Conservation (phyloP, 805 yeast species). For the Metschnikowia reukaufii region DNA sequence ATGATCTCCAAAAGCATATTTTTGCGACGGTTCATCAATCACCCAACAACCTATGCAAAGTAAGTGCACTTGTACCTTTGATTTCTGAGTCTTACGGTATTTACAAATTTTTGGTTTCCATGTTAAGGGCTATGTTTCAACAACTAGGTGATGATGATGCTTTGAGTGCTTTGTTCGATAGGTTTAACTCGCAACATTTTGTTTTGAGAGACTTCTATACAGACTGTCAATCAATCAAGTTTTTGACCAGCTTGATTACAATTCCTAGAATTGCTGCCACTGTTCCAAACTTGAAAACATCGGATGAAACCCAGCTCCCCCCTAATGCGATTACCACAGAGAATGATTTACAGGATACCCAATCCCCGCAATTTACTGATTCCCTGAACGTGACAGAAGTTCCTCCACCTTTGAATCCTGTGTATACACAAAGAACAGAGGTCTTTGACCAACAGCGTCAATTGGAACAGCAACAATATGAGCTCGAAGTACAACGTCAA, state of each 20-base stretch:
- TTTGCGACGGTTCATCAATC: constrained; percentile 69
- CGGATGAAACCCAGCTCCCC: constrained; percentile 41
- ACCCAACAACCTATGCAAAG: constrained; percentile 68
- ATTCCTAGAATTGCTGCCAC: constrained; percentile 65
- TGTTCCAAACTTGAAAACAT: constrained; percentile 57
- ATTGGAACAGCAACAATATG: constrained; percentile 60
- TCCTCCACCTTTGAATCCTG: constrained; percentile 37
- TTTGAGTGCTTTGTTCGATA: constrained; percentile 66
- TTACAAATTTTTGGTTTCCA: constrained; percentile 81
- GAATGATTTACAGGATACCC: constrained; percentile 29
- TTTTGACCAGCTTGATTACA: constrained; percentile 74
- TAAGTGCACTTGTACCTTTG: constrained; percentile 84
- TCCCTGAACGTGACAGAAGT: constrained; percentile 32
- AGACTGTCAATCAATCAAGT: constrained; percentile 83
- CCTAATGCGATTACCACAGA: constrained; percentile 17
- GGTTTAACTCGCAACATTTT: constrained; percentile 73
- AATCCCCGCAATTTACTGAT: constrained; percentile 48
- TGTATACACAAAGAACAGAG: constrained; percentile 56
- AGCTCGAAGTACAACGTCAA: constrained; percentile 62
- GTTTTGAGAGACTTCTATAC: constrained; percentile 79
- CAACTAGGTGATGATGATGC: constrained; percentile 75
- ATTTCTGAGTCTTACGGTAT: constrained; percentile 92
- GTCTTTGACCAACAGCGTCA: constrained; percentile 51
- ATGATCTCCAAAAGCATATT: constrained; percentile 71
- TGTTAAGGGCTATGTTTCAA: constrained; percentile 85